Conservation (phyloP, 23 red algal species). For the Gracilaria gracilis region DNA sequence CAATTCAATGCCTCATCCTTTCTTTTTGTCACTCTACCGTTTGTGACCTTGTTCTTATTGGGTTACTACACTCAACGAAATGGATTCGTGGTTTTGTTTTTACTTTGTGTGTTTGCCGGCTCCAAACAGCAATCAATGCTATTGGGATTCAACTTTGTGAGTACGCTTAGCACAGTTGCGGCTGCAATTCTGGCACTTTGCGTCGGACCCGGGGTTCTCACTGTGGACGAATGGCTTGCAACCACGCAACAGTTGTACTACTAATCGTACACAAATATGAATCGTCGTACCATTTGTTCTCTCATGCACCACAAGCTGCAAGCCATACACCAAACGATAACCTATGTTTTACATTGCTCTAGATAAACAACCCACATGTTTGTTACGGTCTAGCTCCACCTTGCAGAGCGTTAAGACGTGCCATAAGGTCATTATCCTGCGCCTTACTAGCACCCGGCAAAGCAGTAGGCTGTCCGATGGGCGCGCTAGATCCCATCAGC, state of each 20-base stretch:
- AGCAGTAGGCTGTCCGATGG: conserved; percentile 48
- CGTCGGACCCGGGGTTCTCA: conserved; percentile 60
- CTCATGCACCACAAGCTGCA: neutral
- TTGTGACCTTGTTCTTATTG: conserved; percentile 36
- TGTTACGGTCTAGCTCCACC: conserved; percentile 40
- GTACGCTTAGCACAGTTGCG: conserved; percentile 31
- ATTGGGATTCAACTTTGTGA: conserved; percentile 50
- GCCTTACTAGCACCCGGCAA: conserved; percentile 4
- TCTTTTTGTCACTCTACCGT: conserved; percentile 53
- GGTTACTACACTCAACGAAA: conserved; percentile 53
- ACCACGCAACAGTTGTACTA: conserved; percentile 59
- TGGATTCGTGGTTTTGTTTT: conserved; percentile 33
- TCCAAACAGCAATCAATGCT: conserved; percentile 22
- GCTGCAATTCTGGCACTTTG: conserved; percentile 27
- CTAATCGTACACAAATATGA: conserved; percentile 6
- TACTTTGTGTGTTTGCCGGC: conserved; percentile 27
- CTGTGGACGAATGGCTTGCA: conserved; percentile 66
- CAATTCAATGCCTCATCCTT: neutral
- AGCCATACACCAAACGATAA: neutral
- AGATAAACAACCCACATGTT: neutral
- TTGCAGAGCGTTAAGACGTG: conserved; percentile 48
- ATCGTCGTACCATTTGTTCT: neutral
- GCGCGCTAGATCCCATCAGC: conserved; percentile 39
- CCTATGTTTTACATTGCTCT: neutral
- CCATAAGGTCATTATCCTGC: conserved; percentile 48